Percentiles rank a stretch among this genome's conserved stretches.
phyloP scores from a whole-genome alignment of 2,329 filamentous ascomycete species.

The Colletotrichum gigasporum region DNA sequence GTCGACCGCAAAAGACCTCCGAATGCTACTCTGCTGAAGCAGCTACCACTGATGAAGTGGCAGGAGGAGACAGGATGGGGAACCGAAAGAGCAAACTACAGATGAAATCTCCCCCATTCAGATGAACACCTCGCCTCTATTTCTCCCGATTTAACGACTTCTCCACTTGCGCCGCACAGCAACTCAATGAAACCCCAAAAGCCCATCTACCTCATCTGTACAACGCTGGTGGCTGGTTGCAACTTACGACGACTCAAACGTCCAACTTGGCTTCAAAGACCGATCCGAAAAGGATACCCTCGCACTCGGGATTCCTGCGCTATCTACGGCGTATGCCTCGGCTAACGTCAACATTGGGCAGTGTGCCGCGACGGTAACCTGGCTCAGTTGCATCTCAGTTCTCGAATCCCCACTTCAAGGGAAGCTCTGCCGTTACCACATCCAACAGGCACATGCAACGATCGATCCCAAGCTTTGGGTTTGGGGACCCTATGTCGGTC shows the following conservation, averaged over 20 bases:
- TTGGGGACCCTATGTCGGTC: not conserved
- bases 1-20: conserved; percentile 3
- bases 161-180: not conserved
- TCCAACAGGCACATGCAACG: not conserved
- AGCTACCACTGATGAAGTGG: not conserved
- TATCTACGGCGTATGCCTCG: too few relatives aligned
- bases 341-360: too few relatives aligned
- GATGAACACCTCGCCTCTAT: conserved; percentile 18
- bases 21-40: conserved; percentile 9
- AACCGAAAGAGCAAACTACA: not conserved
- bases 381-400: too few relatives aligned
- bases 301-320: too few relatives aligned
- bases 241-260: too few relatives aligned
- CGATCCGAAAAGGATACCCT: too few relatives aligned
- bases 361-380: too few relatives aligned
- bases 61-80: not conserved
- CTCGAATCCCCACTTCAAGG: not conserved
- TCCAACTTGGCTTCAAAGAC: too few relatives aligned
- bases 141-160: conserved; percentile 11
- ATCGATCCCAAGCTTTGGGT: not conserved
- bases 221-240: not conserved
- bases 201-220: not conserved
- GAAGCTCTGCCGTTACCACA: not conserved
- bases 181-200: not conserved
- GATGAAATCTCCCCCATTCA: conserved; percentile 19